Evolutionary conservation across 345 rosid species (phyloP).

Genomic region (Camelina sativa): DNA sequence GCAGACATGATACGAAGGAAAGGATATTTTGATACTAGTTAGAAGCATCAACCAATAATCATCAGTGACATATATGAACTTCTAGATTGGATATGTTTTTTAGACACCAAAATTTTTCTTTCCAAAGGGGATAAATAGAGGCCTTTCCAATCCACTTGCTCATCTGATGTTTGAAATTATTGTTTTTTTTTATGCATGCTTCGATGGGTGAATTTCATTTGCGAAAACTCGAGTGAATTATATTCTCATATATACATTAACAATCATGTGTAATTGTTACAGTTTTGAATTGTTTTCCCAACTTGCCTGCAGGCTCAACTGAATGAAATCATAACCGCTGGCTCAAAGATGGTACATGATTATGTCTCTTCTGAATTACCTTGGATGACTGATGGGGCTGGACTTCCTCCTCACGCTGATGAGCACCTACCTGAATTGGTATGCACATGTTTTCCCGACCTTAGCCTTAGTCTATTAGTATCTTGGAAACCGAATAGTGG

Average conservation of each 20-base stretch:
- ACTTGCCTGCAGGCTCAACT: conserved; percentile 70
- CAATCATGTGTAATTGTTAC: neutral
- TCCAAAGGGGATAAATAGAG: conserved; percentile 2
- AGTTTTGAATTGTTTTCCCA: conserved; percentile 20
- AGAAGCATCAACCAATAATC: conserved; percentile 20
- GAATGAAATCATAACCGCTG: conserved; percentile 78
- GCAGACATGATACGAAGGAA: conserved; percentile 18
- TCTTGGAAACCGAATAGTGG: neutral
- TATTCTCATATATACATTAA: neutral
- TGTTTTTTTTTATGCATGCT: conserved; percentile 9
- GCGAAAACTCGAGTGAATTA: neutral
- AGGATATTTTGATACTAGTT: conserved; percentile 15
- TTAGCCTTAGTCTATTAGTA: conserved; percentile 21
- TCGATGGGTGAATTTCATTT: conserved; percentile 20
- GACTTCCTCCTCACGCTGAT: conserved; percentile 79
- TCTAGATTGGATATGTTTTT: conserved; percentile 25
- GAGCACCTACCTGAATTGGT: conserved; percentile 85
- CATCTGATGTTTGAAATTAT: neutral
- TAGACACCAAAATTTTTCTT: neutral
- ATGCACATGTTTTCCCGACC: conserved; percentile 23
- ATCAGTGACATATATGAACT: neutral
- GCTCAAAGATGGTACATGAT: conserved; percentile 54
- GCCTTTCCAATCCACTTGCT: conserved; percentile 15
- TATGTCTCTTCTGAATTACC: conserved; percentile 68
- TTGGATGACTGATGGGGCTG: conserved; percentile 99